Conservation (phyloP, 208 protist genomes). For the Crithidia thermophila region DNA sequence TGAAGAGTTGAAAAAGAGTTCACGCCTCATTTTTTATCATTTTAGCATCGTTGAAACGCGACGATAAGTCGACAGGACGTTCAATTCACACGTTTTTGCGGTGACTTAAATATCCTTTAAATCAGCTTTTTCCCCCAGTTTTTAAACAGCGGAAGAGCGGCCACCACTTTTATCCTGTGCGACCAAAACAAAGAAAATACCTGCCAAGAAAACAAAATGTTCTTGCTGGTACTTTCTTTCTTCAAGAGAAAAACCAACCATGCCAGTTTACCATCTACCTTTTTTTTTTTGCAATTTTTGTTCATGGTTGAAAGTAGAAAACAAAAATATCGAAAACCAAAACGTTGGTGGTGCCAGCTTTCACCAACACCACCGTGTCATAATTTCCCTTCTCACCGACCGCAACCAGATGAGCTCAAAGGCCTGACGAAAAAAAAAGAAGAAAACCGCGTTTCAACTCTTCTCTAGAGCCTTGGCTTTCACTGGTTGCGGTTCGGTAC, state of each 20-base stretch:
- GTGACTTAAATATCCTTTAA: too few relatives aligned
- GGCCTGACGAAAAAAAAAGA: neutral
- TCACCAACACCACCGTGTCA: neutral
- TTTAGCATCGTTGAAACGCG: neutral
- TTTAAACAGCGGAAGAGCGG: neutral
- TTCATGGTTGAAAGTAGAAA: neutral
- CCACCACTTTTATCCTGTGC: neutral
- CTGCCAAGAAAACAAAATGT: neutral
- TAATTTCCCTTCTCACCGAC: neutral
- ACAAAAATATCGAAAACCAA: slow-evolving; percentile 7
- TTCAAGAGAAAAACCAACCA: slow-evolving; percentile 7
- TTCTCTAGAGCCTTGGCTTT: neutral
- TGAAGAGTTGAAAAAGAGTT: neutral
- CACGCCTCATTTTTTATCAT: neutral
- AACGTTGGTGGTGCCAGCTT: slow-evolving; percentile 8
- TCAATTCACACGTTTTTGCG: too few relatives aligned
- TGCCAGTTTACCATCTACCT: too few relatives aligned
- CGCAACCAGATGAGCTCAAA: neutral
- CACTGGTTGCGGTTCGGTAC: neutral
- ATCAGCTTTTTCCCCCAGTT: too few relatives aligned
- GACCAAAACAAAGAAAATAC: neutral
- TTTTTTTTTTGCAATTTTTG: neutral
- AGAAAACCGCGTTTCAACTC: neutral
- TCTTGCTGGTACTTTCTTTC: neutral
- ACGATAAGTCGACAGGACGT: neutral